A percentile compares a stretch with the other conserved stretches of the same genome.
phyloP scores from a whole-genome alignment of 305 asterid genomes.

The Fraxinus platypoda region DNA sequence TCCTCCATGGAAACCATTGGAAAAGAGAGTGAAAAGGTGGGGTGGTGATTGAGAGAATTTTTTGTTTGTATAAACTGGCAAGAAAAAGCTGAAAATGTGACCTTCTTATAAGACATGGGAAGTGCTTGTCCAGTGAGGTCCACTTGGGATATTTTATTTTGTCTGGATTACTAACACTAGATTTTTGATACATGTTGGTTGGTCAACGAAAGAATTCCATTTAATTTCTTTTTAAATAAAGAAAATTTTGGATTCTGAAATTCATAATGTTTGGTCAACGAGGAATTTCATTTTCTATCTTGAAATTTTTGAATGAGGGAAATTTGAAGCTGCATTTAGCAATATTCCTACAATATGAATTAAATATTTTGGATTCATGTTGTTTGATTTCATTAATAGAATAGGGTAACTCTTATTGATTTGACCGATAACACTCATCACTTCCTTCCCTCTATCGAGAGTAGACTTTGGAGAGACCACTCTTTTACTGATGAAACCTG shows the following conservation, averaged over 20 bases:
- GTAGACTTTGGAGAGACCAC: neutral
- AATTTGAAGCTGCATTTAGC: neutral
- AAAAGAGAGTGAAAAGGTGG: neutral
- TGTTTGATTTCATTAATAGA: too few species aligned
- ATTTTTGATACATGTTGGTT: neutral
- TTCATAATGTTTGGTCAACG: neutral
- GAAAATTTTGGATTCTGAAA: too few species aligned
- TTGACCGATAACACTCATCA: neutral
- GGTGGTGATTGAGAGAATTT: neutral
- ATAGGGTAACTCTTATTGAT: neutral
- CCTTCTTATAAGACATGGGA: neutral
- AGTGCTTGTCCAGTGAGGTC: slow-evolving; percentile 23
- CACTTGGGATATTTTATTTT: neutral
- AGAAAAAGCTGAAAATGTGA: neutral
- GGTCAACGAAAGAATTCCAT: neutral
- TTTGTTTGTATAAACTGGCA: neutral
- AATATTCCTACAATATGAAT: too few species aligned
- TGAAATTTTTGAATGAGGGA: too few species aligned
- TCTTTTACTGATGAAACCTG: neutral
- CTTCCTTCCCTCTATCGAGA: neutral
- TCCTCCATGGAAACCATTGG: neutral
- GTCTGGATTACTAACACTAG: neutral
- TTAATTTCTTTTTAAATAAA: too few species aligned
- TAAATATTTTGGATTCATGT: too few species aligned
- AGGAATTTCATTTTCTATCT: neutral